phyloP scores from a whole-genome alignment of 176 grass and related monocot genomes.

The Themeda triandra region DNA sequence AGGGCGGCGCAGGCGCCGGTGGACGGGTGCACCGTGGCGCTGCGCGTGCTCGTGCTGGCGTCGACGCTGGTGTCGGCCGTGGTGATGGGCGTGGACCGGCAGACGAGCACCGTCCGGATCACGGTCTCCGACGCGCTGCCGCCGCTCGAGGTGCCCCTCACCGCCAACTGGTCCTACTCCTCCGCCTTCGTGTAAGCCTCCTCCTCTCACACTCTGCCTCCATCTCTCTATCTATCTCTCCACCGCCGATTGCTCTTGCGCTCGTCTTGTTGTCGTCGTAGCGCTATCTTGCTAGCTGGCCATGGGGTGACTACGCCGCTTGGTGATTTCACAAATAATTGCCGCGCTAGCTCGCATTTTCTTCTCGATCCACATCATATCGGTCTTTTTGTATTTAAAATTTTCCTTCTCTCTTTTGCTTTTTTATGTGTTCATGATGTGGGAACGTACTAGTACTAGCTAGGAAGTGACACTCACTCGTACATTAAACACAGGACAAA shows the following conservation, averaged over 20 bases:
- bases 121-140: conserved; percentile 36
- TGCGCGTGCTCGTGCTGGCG: conserved; percentile 42
- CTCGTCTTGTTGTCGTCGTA: background rate
- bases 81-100: conserved; percentile 58
- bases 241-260: background rate
- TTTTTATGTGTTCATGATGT: too few relatives aligned
- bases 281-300: background rate
- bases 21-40: conserved; percentile 27
- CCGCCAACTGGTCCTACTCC: conserved; percentile 63
- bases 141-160: conserved; percentile 45
- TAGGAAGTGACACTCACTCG: background rate
- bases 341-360: background rate
- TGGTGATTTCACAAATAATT: background rate
- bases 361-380: background rate
- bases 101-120: conserved; percentile 42
- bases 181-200: conserved; percentile 72
- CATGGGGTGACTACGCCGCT: background rate
- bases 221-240: background rate
- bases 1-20: background rate
- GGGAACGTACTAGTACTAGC: too few relatives aligned
- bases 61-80: conserved; percentile 53
- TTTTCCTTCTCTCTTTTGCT: background rate
- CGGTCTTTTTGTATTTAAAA: background rate
- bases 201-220: background rate
- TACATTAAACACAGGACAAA: background rate